Evolutionary conservation across 352 stramenopile genomes (phyloP), one percentile per base, ranked within the genome.

Genomic region (Phytopythium kandeliae): DNA sequence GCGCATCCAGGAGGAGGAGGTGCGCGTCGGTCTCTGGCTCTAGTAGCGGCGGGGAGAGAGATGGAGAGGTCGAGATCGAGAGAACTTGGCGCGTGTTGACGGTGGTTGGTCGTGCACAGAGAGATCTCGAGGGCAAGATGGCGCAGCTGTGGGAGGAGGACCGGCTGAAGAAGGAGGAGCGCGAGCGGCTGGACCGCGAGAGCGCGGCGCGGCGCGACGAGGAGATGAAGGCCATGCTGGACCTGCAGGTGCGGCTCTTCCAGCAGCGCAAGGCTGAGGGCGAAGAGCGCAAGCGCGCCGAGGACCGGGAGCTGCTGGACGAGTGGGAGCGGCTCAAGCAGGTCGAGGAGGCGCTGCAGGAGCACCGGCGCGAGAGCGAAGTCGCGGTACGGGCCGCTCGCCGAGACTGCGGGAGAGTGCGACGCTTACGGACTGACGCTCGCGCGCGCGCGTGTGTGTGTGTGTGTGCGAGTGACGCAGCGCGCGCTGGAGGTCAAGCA

Each of bases 201-300:
- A 63, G 62, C 47, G 60, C 55, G 10, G 44, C 61, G 15, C 72
- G 73, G 48, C 69, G 73, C 31, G 82, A 89, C 34, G 74, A 80
- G 35, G 77, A 89, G 66, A 82, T 92, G 47, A 87, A 80, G 41
- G 42, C 62, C 9, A 89, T 92, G 52, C 43, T 92, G 16, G 78
- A 92, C 57, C 62, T 89, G n/a, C 81, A 89, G 22, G 74, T 90
- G 2, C 66, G 85, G 12, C 53, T 89, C 7, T 71, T 69, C 42
- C 69, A 85, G 31, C 84, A 87, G 47, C 51, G 56, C 10, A 63
- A 60, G 31, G 30, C 37, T 0, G 78, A 86, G 26, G 43, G 55
- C 3, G 64, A 77, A 21, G 53, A 78, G 24, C 54, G 69, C 13
- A 74, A 80, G 42, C 67, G 56, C 10, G 54, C 51, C 21, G 76